Base-by-base conservation (phyloP, 2,329 filamentous ascomycete species). In the Ophiocordyceps unilateralis region DNA sequence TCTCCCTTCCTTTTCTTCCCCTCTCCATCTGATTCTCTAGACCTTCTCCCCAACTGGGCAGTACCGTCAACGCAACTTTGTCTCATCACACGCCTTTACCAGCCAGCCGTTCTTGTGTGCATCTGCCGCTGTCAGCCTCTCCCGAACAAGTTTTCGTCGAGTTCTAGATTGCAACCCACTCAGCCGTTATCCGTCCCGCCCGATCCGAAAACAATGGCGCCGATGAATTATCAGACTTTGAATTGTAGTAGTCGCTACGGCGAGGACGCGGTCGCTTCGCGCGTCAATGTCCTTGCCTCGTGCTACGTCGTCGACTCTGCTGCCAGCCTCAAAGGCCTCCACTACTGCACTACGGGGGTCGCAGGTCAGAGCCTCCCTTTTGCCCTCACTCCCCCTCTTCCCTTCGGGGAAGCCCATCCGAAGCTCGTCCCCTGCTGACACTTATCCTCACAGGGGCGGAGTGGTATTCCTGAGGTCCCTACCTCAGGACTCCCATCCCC, bases 381-480 rank as follows among this genome's bases (percentile, higher is more conserved):
- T 4, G 6, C 28, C n/a, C 30, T 19, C n/a, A 8, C n/a, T 30
- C 28, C 12, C 28, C 5, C 28, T 30, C 28, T 63, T 43, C 19
- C 9, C n/a, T n/a, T n/a, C n/a, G n/a, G n/a, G n/a, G n/a, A n/a
- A n/a, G n/a, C n/a, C n/a, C n/a, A n/a, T n/a, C n/a, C n/a, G n/a
- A n/a, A n/a, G n/a, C n/a, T n/a, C n/a, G n/a, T 15, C 20, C 36
- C 9, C 21, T 2, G 17, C 39, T 40, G 22, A 26, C 23, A 11
- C 23, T 14, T 39, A 17, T 17, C 8, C 15, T 48, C 6, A 11
- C 58, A 80, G 81, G 81, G 78, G 79, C 79, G 66, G 80, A 85
- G 83, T 89, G 83, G 83, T 86, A 83, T 87, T 81, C 83, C 83
- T 89, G 83, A 89, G 83, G 83, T 84, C 73, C 78, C 72, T 66